These are phyloP conservation scores for Pezicula radicicola DNA, from an alignment of 2,329 filamentous ascomycete genomes.

Conservation along the genomic window DNA sequence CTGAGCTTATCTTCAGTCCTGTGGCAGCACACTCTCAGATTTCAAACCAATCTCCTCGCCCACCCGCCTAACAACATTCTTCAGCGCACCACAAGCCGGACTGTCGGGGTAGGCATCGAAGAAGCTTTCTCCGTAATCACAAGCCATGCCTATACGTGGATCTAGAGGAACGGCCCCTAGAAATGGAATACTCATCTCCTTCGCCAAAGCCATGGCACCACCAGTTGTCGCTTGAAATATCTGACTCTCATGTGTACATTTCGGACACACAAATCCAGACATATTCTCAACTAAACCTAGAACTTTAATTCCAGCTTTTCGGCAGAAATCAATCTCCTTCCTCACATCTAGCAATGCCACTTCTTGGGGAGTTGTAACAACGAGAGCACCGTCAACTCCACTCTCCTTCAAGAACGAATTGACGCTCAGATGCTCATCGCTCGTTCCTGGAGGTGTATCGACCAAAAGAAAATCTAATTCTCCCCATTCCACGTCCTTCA, in stretches of 20 bases:
- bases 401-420: conserved; percentile 89
- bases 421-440: conserved; percentile 91
- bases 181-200: conserved; percentile 86
- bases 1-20: conserved; percentile 13
- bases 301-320: conserved; percentile 86
- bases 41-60: conserved; percentile 56
- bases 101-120: conserved; percentile 92
- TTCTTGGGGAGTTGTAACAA: conserved; percentile 95
- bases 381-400: conserved; percentile 87
- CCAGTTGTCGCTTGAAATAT: conserved; percentile 93
- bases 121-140: conserved; percentile 96
- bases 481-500: conserved; percentile 98
- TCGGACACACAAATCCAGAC: conserved; percentile 94
- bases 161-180: conserved; percentile 88
- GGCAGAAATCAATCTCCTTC: conserved; percentile 97
- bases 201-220: conserved; percentile 74
- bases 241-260: conserved; percentile 76
- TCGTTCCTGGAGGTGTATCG: conserved; percentile 93
- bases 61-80: conserved; percentile 73
- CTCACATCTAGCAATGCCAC: conserved; percentile 87
- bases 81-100: conserved; percentile 81
- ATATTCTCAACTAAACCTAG: conserved; percentile 96
- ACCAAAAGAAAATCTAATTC: conserved; percentile 90
- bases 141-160: conserved; percentile 91
- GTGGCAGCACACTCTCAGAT: conserved; percentile 16